These are phyloP conservation scores for Eruca vesicaria DNA, from an alignment of 441 rosid genomes.

Conservation along the genomic window DNA sequence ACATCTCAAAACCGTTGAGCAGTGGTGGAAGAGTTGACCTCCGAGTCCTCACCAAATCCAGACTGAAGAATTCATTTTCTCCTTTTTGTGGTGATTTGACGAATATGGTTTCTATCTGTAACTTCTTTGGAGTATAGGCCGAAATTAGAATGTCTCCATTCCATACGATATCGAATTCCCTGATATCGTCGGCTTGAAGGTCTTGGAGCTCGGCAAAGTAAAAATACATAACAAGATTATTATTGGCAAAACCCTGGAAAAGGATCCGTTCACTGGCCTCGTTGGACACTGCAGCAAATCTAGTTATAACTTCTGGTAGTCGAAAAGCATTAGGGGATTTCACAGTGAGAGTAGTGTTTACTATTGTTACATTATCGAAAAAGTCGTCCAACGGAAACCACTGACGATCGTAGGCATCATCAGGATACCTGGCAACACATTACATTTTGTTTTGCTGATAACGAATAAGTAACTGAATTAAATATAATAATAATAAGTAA, in stretches of 20 bases:
- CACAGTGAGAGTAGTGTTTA: background rate
- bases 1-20: background rate
- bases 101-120: background rate
- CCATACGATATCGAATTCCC: background rate
- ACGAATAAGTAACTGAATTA: too few relatives aligned
- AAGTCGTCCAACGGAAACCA: background rate
- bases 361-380: background rate
- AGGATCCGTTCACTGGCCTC: background rate
- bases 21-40: slow-evolving; percentile 7
- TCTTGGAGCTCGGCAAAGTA: slow-evolving; percentile 35
- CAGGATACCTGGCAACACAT: slow-evolving; percentile 20
- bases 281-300: background rate
- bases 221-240: slow-evolving; percentile 16
- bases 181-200: slow-evolving; percentile 4
- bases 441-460: too few relatives aligned
- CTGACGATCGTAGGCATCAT: slow-evolving; percentile 34
- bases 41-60: background rate
- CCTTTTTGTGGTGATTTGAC: background rate
- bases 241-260: too few relatives aligned
- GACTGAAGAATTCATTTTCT: too few relatives aligned
- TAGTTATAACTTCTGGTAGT: slow-evolving; percentile 6
- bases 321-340: background rate
- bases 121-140: background rate
- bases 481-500: too few relatives aligned
- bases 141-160: background rate